Evolutionary conservation across 2,329 filamentous ascomycete genomes (phyloP).

Genomic region (Endothia cerciana): DNA sequence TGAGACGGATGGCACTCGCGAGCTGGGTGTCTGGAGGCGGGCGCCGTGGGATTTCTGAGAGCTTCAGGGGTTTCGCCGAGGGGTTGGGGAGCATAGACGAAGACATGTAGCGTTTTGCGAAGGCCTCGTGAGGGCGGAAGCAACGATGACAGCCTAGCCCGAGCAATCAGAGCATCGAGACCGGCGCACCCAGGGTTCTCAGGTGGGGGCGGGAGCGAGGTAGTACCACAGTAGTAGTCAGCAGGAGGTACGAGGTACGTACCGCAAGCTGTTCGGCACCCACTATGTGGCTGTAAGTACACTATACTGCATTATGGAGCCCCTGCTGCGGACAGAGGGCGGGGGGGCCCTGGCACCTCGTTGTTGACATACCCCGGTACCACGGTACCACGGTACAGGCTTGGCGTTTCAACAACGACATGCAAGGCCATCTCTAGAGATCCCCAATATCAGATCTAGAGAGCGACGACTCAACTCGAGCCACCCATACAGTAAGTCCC

Average conservation of each 20-base stretch:
- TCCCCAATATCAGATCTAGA: background rate
- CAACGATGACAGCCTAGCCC: conserved; percentile 10
- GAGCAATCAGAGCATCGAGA: conserved; percentile 9
- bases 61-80: background rate
- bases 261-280: too few relatives aligned
- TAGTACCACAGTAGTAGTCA: background rate
- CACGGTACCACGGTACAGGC: background rate
- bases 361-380: background rate
- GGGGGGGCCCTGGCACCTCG: background rate
- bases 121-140: conserved; percentile 10
- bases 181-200: background rate
- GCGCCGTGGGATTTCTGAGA: background rate
- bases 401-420: background rate
- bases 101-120: background rate
- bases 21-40: background rate
- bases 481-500: background rate
- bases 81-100: background rate
- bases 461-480: background rate
- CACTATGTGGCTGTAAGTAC: too few relatives aligned
- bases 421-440: background rate
- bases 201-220: background rate
- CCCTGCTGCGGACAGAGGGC: too few relatives aligned
- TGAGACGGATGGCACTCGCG: background rate
- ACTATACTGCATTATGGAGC: background rate
- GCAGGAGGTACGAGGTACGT: background rate